phyloP scores from a whole-genome alignment of 1,284 basidiomycete genomes.

The Ganoderma lucidum region DNA sequence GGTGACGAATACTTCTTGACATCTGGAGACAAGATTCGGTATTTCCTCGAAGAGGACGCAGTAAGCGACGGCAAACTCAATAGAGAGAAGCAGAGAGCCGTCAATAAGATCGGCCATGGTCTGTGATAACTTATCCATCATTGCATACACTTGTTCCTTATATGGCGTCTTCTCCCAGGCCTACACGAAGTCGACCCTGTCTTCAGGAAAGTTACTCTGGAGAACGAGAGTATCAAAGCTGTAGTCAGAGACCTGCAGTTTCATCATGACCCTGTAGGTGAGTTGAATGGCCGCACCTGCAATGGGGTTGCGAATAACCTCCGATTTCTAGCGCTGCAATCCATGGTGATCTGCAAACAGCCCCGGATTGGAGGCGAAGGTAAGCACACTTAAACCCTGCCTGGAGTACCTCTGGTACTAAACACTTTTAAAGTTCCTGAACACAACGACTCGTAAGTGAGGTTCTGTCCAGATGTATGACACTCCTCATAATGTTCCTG shows the following conservation, averaged over 20 bases:
- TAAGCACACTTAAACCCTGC: slow-evolving; percentile 38
- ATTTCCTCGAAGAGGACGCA: slow-evolving; percentile 88
- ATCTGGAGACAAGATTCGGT: slow-evolving; percentile 93
- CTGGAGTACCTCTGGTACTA: background rate
- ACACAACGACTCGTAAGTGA: slow-evolving; percentile 83
- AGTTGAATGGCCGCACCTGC: slow-evolving; percentile 22
- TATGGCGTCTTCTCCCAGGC: slow-evolving; percentile 47
- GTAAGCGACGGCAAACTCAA: slow-evolving; percentile 73
- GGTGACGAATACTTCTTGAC: slow-evolving; percentile 94
- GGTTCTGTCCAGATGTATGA: background rate
- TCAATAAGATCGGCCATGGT: slow-evolving; percentile 90
- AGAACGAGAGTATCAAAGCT: slow-evolving; percentile 72
- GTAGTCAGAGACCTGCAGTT: slow-evolving; percentile 81
- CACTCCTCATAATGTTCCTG: background rate
- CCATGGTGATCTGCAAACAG: slow-evolving; percentile 95
- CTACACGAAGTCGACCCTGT: slow-evolving; percentile 86
- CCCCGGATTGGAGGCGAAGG: slow-evolving; percentile 90
- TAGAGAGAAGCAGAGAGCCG: slow-evolving; percentile 79
- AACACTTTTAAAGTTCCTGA: slow-evolving; percentile 63
- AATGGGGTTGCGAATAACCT: background rate
- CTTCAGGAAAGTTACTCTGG: slow-evolving; percentile 81
- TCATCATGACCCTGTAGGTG: slow-evolving; percentile 85
- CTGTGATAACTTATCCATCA: no score
- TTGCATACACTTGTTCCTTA: slow-evolving; percentile 4
- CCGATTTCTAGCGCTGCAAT: slow-evolving; percentile 76